A percentile compares a stretch with the other conserved stretches of the same genome.
phyloP scores from a whole-genome alignment of 768 basidiomycete species.

The Cyclocybe aegerita region DNA sequence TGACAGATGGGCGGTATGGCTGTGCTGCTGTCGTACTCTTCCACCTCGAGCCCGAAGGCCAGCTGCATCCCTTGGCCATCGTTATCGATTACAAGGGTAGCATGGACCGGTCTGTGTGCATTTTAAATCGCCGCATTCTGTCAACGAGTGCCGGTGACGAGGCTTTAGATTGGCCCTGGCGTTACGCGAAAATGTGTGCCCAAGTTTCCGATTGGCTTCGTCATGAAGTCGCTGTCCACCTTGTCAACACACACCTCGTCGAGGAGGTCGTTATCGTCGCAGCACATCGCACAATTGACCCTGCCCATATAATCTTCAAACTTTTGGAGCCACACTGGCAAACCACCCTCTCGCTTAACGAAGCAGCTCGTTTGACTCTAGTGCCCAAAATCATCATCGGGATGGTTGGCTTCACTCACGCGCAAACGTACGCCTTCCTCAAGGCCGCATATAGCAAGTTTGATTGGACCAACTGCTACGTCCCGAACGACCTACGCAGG shows the following conservation, averaged over 20 bases:
- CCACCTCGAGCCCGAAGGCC: conserved; percentile 21
- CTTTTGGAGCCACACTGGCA: conserved; percentile 28
- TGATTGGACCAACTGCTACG: conserved; percentile 23
- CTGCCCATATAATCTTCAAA: conserved; percentile 23
- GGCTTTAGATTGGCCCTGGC: conserved; percentile 30
- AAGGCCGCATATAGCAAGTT: conserved; percentile 21
- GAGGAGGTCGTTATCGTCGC: conserved; percentile 30
- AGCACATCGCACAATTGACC: conserved; percentile 23
- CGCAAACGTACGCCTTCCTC: conserved; percentile 17
- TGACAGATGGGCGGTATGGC: conserved; percentile 17
- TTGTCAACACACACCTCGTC: conserved; percentile 28
- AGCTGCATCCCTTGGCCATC: conserved; percentile 30
- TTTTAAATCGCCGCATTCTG: conserved; percentile 24
- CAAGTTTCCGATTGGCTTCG: conserved; percentile 28
- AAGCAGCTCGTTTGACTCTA: conserved; percentile 22
- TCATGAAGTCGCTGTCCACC: conserved; percentile 27
- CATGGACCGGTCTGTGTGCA: conserved; percentile 23
- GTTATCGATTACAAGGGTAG: conserved; percentile 27
- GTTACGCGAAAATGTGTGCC: conserved; percentile 30
- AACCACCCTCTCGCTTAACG: conserved; percentile 27
- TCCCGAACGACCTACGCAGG: conserved; percentile 25
- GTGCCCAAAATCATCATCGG: conserved; percentile 24
- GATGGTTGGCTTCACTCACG: conserved; percentile 17
- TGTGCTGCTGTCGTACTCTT: conserved; percentile 29
- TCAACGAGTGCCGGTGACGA: conserved; percentile 13